Base-by-base conservation (phyloP, 805 yeast genomes). In the Suhomyces prunicola region DNA sequence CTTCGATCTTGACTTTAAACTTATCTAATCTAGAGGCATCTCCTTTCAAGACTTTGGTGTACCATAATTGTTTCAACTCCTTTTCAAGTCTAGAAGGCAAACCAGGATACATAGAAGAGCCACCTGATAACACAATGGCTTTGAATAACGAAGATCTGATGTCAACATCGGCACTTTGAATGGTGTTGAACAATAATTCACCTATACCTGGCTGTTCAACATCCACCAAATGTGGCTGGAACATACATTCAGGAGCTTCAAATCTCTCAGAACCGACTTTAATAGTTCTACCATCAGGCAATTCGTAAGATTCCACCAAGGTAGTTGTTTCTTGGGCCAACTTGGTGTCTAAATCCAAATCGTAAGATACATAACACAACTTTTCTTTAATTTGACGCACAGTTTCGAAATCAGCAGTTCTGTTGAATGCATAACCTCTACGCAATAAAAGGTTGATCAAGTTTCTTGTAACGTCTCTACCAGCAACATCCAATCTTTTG, bases 81-180 rank as follows among this genome's bases (percentile, higher is more conserved):
- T 90, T 93, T 71, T 94, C 98, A 60, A 94, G 77, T 65, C 99
- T 82, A 10, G 97, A 88, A 17, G 99, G 99, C 61, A 94, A 81
- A 29, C 99, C 99, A 1, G 99, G 98, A 68, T 94, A 94, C 99
- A 94, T 94, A 49, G 96, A 88, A 1, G 98, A 92, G 53, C 99
- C 99, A 68, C 99, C 99, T 5, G 97, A 89, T 45, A 94, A 80
- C 27, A 94, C 98, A 68, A 94, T 88, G 2, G 97, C 96, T 66
- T 87, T 89, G 75, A 83, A 94, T 55, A 94, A 79, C 0, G 97
- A 82, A 6, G 96, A 80, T 73, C 97, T 85, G 50, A 94, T 83
- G 68, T 94, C 99, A 48, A 94, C 87, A 66, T 94, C 98, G 44
- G 98, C 97, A 5, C 92, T 76, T 77, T 94, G 98, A 59, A 94